Evolutionary conservation across 108 stramenopile species (phyloP).

Genomic region (Nannochloropsis salina): DNA sequence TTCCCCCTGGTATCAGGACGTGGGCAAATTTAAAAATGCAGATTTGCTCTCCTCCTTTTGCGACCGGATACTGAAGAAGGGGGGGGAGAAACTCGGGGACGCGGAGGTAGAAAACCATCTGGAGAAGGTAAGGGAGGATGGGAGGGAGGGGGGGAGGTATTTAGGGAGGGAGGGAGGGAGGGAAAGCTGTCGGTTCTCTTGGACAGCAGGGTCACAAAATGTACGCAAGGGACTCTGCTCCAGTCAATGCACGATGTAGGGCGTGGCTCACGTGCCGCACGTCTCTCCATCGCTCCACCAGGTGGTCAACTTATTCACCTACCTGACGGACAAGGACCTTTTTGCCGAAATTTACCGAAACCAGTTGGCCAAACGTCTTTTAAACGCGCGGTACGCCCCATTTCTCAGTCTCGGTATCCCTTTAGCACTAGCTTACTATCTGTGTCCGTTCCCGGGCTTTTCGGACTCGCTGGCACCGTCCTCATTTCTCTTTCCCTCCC

Average conservation of each 20-base stretch:
- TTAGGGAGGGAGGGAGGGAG: no score
- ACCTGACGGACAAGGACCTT: conserved; percentile 96
- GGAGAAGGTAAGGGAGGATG: conserved; percentile 53
- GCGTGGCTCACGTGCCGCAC: no score
- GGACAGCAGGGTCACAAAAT: no score
- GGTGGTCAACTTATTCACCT: conserved; percentile 92
- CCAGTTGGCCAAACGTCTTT: conserved; percentile 92
- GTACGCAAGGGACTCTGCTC: no score
- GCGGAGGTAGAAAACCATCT: conserved; percentile 84
- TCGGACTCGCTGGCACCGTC: background rate
- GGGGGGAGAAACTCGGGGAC: conserved; percentile 92
- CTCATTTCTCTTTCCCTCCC: background rate
- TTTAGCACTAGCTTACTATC: background rate
- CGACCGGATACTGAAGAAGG: conserved; percentile 94
- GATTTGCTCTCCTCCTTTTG: conserved; percentile 96
- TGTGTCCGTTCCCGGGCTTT: no score
- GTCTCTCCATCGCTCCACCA: background rate
- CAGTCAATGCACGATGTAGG: no score
- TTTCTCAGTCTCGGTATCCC: background rate
- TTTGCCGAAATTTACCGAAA: conserved; percentile 98
- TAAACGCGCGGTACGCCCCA: conserved; percentile 55
- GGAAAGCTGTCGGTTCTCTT: no score
- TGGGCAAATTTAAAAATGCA: conserved; percentile 89
- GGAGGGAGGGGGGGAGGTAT: background rate
- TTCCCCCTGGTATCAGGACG: conserved; percentile 56